phyloP scores from a whole-genome alignment of 495 filamentous ascomycete genomes.

The Sporormia fimetaria region DNA sequence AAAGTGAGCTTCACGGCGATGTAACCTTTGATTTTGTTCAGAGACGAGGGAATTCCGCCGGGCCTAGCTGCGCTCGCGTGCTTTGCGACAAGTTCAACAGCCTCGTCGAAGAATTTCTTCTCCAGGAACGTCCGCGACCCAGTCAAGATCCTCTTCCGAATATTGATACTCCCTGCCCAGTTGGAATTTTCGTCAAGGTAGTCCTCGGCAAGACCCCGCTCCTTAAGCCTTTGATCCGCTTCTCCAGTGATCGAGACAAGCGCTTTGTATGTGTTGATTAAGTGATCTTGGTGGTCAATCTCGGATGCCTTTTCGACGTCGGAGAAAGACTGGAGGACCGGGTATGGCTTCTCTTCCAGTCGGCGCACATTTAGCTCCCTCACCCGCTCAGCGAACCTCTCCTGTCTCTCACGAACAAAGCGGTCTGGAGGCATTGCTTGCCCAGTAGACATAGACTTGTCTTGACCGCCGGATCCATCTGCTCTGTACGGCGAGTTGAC shows the following conservation, averaged over 20 bases:
- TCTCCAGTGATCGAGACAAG: conserved; percentile 53
- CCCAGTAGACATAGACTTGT: conserved; percentile 37
- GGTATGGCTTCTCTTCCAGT: conserved; percentile 50
- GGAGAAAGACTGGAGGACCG: conserved; percentile 60
- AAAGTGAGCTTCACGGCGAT: conserved; percentile 62
- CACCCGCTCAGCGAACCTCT: conserved; percentile 62
- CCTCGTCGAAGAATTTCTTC: conserved; percentile 54
- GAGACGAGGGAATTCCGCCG: conserved; percentile 73
- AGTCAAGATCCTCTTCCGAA: conserved; percentile 64
- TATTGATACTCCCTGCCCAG: conserved; percentile 45
- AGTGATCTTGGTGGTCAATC: conserved; percentile 41
- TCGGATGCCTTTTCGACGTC: conserved; percentile 56
- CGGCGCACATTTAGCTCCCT: conserved; percentile 62
- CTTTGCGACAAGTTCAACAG: conserved; percentile 64
- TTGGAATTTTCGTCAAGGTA: conserved; percentile 63
- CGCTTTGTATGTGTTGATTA: conserved; percentile 68
- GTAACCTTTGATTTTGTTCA: conserved; percentile 86
- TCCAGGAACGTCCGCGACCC: conserved; percentile 70
- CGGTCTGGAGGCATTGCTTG: conserved; percentile 51
- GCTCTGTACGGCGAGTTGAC: conserved; percentile 46
- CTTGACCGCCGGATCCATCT: conserved; percentile 41
- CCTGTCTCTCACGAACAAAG: conserved; percentile 67
- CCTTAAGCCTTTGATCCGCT: conserved; percentile 31
- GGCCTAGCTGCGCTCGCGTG: conserved; percentile 81
- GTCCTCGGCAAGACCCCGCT: conserved; percentile 61